A percentile compares a stretch with the other conserved stretches of the same genome.
Evolutionary conservation across 1,139 yeast genomes (phyloP).

Genomic region (Pichia sp.): DNA sequence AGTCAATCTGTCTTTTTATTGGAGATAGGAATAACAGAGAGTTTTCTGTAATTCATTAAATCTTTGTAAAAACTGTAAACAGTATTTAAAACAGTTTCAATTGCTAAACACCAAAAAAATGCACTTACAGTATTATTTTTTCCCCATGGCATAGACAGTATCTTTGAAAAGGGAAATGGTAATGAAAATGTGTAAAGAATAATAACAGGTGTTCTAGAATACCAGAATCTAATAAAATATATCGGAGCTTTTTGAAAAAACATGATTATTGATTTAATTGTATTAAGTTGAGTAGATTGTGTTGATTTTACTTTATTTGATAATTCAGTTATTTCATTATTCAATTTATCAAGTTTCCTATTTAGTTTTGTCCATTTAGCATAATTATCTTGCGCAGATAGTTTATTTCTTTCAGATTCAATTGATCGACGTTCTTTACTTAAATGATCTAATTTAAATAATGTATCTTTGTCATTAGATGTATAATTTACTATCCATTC

Average conservation of each 20-base stretch:
- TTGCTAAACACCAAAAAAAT: conserved; percentile 10
- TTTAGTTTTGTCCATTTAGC: conserved; percentile 95
- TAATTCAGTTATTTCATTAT: conserved; percentile 38
- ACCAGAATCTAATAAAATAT: conserved; percentile 49
- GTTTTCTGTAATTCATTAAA: background rate
- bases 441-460: background rate
- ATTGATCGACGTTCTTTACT: conserved; percentile 39
- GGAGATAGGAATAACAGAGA: too few relatives aligned
- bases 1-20: too few relatives aligned
- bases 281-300: conserved; percentile 24
- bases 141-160: conserved; percentile 11
- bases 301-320: conserved; percentile 37
- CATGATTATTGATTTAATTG: conserved; percentile 31
- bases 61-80: background rate
- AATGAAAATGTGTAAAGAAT: background rate
- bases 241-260: conserved; percentile 39
- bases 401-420: conserved; percentile 47
- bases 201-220: conserved; percentile 46
- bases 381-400: conserved; percentile 89
- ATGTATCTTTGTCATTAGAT: background rate
- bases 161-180: conserved; percentile 4
- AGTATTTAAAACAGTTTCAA: conserved; percentile 3
- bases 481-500: conserved; percentile 2
- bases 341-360: conserved; percentile 57
- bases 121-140: conserved; percentile 5